Conservation (phyloP, 257 asterid genomes). For the Solanum ossicruentum region DNA sequence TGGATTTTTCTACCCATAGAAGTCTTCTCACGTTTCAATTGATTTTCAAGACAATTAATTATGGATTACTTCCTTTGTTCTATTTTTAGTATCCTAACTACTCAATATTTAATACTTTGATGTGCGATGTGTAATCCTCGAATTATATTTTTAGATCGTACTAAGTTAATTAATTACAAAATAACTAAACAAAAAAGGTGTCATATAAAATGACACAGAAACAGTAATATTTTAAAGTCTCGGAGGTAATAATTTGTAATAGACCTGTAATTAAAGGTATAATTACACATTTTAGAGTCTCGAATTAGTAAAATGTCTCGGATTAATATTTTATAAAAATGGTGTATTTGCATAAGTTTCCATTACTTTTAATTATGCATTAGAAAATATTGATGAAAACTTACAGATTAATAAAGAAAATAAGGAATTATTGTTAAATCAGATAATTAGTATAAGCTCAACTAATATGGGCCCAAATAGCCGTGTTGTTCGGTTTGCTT, state of each 20-base stretch:
- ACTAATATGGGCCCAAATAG: neutral
- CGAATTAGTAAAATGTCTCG: neutral
- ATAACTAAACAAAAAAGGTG: no score
- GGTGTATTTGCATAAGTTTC: no score
- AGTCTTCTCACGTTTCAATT: neutral
- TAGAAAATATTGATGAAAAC: neutral
- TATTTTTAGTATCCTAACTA: neutral
- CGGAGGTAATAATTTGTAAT: neutral
- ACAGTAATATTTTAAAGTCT: neutral
- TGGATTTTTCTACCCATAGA: neutral
- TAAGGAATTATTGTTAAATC: neutral
- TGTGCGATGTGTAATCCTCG: neutral
- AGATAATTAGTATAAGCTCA: neutral
- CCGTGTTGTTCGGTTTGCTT: neutral
- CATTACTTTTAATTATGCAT: neutral
- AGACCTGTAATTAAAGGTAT: neutral
- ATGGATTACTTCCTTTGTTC: neutral
- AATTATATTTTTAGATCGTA: neutral
- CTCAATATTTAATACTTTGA: neutral
- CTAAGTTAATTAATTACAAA: neutral
- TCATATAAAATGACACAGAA: no score
- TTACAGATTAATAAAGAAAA: neutral
- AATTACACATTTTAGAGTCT: neutral
- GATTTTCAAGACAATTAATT: neutral
- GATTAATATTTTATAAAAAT: no score